Evolutionary conservation across 257 asterid species (phyloP), one percentile per base, ranked within the genome.

Genomic region (Solanum chiquidenum): DNA sequence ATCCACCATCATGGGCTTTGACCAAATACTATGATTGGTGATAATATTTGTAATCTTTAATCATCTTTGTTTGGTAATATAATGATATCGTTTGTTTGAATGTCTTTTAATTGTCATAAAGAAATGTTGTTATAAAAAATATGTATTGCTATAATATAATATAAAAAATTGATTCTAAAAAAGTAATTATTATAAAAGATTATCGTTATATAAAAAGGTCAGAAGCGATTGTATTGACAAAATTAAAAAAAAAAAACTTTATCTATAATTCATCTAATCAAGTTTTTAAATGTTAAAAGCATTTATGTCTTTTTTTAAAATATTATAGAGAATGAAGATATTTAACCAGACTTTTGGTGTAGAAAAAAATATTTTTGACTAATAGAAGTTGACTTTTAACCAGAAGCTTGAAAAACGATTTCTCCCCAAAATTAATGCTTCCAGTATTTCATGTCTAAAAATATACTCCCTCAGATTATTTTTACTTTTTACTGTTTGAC

Each of bases 401-500:
- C 10, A 5, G 2, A 68, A 2, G 35, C 20, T 12, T 7, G 33
- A 66, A 68, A 64, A 68, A 5, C 0, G 16, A 0, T 12, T 13
- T 25, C 8, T 66, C 7, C 3, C 33, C 18, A 25, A 66, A 66
- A 12, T 12, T 0, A 11, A 27, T 66, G 9, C 2, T 12, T 66
- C 8, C 11, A 25, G 8, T 64, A 25, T 27, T 66, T 66, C 18
- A 25, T 27, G 29, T 25, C 8, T 12, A 66, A 66, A 66, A 27
- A 2, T 27, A 27, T 66, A 25, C 21, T 5, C 5, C 0, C 0
- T 49, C 8, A 0, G 7, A 0, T 49, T 3, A 49, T 49, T 49
- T 49, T 49, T 49, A 16, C 0, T 49, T 14, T 1, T 49, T 0
- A 49, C 1, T 5, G 0, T 49, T 14, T 49, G 3, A 1, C 1